These are phyloP conservation scores for Sanghuangporus sanghuang DNA, from an alignment of 1,284 basidiomycete genomes.

Conservation along the genomic window DNA sequence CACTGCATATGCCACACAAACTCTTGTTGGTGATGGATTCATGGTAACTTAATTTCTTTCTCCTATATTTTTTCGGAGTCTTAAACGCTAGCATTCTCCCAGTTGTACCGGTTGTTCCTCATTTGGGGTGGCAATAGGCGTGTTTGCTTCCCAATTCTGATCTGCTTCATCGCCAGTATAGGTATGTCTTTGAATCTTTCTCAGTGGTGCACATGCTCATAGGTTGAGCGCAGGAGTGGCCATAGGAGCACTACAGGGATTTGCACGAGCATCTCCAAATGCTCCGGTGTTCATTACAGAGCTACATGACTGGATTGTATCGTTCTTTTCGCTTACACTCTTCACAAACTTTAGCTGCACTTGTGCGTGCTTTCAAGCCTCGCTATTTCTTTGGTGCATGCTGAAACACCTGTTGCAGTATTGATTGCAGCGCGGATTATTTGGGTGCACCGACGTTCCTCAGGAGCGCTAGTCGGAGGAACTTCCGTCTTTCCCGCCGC, in stretches of 20 bases:
- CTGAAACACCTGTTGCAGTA: background rate
- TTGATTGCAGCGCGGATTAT: constrained; percentile 10
- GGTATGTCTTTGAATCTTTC: background rate
- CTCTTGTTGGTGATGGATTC: constrained; percentile 30
- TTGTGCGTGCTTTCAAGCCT: background rate
- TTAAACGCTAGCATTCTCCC: background rate
- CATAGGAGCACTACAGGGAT: constrained; percentile 3
- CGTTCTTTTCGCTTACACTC: constrained; percentile 14
- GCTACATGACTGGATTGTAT: constrained; percentile 14
- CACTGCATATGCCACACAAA: constrained; percentile 28
- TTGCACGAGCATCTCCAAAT: background rate
- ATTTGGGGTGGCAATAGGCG: constrained; percentile 9
- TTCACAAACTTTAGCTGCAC: constrained; percentile 15
- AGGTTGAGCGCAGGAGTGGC: constrained; percentile 15
- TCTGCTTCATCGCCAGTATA: constrained; percentile 11
- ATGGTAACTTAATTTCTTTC: constrained; percentile 22
- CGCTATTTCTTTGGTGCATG: background rate
- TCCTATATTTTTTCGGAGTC: background rate
- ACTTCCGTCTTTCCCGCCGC: constrained; percentile 10
- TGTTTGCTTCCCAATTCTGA: constrained; percentile 2
- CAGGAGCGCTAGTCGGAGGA: background rate
- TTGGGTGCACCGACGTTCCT: background rate
- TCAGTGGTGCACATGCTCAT: background rate
- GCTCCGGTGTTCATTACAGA: constrained; percentile 9
- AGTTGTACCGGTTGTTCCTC: constrained; percentile 12